These are phyloP conservation scores for Pythium aquatile DNA, from an alignment of 352 stramenopile species.

Conservation along the genomic window DNA sequence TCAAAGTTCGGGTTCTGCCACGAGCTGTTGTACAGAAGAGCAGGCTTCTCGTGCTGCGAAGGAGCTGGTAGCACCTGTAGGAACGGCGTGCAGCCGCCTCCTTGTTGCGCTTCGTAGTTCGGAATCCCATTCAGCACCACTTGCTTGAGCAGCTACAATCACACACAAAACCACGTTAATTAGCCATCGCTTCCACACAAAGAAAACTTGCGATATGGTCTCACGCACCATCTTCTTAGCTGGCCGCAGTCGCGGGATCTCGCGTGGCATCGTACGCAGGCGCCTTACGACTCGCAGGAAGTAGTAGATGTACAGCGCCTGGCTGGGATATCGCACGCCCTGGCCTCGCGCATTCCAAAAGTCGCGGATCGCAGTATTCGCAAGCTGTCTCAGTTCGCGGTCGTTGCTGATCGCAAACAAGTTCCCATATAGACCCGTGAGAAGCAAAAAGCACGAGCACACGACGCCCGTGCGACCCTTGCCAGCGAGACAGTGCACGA, in stretches of 20 bases:
- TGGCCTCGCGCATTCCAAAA: constrained; percentile 80
- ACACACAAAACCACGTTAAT: not conserved
- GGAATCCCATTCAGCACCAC: constrained; percentile 75
- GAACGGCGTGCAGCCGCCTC: constrained; percentile 32
- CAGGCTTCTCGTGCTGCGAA: constrained; percentile 28
- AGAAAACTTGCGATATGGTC: no score
- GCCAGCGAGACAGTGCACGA: constrained; percentile 78
- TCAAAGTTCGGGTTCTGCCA: constrained; percentile 34
- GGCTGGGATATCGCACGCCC: constrained; percentile 78
- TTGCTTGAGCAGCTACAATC: constrained; percentile 35
- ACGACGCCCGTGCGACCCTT: constrained; percentile 83
- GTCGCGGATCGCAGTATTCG: constrained; percentile 64
- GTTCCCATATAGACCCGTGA: constrained; percentile 72
- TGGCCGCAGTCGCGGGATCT: constrained; percentile 53
- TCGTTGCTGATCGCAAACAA: constrained; percentile 67
- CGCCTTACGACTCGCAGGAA: constrained; percentile 71
- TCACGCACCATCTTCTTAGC: constrained; percentile 51
- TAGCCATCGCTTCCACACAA: no score
- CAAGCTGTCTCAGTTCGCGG: constrained; percentile 58
- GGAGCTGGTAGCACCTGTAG: constrained; percentile 30
- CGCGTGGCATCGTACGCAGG: constrained; percentile 42
- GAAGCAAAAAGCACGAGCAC: constrained; percentile 77
- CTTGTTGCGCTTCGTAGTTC: constrained; percentile 65
- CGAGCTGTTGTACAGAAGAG: constrained; percentile 36
- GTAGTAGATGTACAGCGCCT: constrained; percentile 88